Evolutionary conservation across 2,329 filamentous ascomycete genomes (phyloP).

Genomic region (Fusarium tricinctum): DNA sequence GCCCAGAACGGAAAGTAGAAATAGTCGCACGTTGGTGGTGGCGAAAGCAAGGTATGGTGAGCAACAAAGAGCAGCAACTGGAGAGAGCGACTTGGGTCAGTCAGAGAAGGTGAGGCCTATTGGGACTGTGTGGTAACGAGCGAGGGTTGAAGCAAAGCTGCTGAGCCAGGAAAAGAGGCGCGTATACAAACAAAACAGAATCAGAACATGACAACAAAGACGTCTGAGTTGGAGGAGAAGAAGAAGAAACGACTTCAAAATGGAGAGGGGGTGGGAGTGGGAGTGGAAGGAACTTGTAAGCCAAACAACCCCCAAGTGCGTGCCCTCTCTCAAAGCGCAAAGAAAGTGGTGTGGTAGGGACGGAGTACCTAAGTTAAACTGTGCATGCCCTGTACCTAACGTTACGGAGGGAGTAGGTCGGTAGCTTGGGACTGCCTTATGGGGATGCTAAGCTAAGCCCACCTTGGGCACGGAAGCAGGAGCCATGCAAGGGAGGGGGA

Average conservation of each 20-base stretch:
- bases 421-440: slow-evolving; percentile 22
- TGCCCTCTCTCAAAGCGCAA: slow-evolving; percentile 4
- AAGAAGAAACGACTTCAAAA: slow-evolving; percentile 17
- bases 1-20: slow-evolving; percentile 39
- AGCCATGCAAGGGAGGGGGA: slow-evolving; percentile 37
- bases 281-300: slow-evolving; percentile 43
- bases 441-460: slow-evolving; percentile 22
- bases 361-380: not conserved
- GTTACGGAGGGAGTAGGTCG: too few relatives aligned
- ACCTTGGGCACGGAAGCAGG: slow-evolving; percentile 33
- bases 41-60: slow-evolving; percentile 15
- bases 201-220: slow-evolving; percentile 20
- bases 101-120: slow-evolving; percentile 31
- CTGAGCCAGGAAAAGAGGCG: slow-evolving; percentile 28
- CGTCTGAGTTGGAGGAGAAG: slow-evolving; percentile 17
- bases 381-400: slow-evolving; percentile 2
- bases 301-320: slow-evolving; percentile 25
- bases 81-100: slow-evolving; percentile 32
- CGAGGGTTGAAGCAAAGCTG: slow-evolving; percentile 21
- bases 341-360: slow-evolving; percentile 16
- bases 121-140: slow-evolving; percentile 24
- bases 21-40: slow-evolving; percentile 7
- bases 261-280: slow-evolving; percentile 34
- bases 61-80: slow-evolving; percentile 3
- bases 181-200: slow-evolving; percentile 24